Percentiles rank a stretch among this genome's conserved stretches.
phyloP scores from a whole-genome alignment of 2,329 filamentous ascomycete genomes.

The Xylaria digitata region DNA sequence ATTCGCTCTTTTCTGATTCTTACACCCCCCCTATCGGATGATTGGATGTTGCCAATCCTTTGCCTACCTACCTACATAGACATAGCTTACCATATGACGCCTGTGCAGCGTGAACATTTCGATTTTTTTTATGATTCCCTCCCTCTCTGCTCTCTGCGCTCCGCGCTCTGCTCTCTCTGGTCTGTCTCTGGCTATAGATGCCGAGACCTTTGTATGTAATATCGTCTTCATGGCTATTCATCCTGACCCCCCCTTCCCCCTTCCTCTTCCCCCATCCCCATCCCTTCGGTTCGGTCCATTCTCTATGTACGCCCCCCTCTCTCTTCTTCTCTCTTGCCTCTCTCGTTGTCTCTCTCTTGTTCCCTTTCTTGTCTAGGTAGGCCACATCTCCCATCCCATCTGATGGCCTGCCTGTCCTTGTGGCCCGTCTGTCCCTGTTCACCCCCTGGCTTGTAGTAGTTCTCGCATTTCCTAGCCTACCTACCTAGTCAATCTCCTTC shows the following conservation, averaged over 20 bases:
- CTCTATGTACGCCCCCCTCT: constrained; percentile 29
- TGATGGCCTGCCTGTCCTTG: constrained; percentile 1
- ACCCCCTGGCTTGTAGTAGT: constrained; percentile 28
- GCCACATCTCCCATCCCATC: constrained; percentile 25
- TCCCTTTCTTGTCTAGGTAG: constrained; percentile 30
- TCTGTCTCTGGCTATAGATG: constrained; percentile 35
- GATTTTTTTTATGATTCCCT: constrained; percentile 12
- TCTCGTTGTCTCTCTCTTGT: constrained; percentile 19
- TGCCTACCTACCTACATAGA: too few species aligned
- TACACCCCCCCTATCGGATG: constrained; percentile 28
- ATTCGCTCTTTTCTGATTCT: background rate
- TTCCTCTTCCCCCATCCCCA: constrained; percentile 16
- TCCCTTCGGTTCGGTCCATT: constrained; percentile 12
- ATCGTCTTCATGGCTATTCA: constrained; percentile 35
- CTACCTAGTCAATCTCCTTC: constrained; percentile 44
- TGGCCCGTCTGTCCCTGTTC: background rate
- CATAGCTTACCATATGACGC: constrained; percentile 35
- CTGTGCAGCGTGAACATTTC: constrained; percentile 7
- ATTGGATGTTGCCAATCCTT: constrained; percentile 21
- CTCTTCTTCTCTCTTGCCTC: constrained; percentile 19
- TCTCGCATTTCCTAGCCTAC: constrained; percentile 31
- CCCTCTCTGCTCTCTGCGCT: too few species aligned
- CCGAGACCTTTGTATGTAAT: constrained; percentile 41
- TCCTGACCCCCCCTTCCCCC: constrained; percentile 27
- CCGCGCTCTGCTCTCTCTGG: too few species aligned